A percentile compares a stretch with the other conserved stretches of the same genome.
Evolutionary conservation across 2,329 filamentous ascomycete genomes (phyloP).

Genomic region (Chrysosporium keratinophilum): DNA sequence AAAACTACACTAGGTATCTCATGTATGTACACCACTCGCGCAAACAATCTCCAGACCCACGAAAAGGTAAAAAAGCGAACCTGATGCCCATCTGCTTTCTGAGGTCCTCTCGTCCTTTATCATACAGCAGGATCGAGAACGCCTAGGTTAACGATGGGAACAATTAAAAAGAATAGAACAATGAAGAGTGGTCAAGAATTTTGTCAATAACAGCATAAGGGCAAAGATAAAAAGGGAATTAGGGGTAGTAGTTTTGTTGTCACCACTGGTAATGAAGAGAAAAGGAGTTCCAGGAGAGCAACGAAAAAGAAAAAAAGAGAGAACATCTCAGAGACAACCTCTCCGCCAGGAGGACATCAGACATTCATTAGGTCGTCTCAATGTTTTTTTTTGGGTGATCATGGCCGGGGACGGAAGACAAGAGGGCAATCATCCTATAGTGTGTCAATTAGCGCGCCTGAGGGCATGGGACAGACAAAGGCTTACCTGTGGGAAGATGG

Average conservation of each 20-base stretch:
- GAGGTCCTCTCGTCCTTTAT: neutral
- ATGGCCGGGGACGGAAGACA: slow-evolving; percentile 49
- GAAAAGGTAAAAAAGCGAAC: neutral
- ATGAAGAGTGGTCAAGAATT: neutral
- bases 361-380: slow-evolving; percentile 6
- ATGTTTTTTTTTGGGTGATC: slow-evolving; percentile 13
- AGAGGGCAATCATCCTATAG: slow-evolving; percentile 71
- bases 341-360: slow-evolving; percentile 4
- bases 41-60: neutral
- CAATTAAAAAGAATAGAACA: neutral
- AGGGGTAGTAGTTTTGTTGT: neutral
- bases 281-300: neutral
- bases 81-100: neutral
- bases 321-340: neutral
- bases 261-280: slow-evolving; percentile 1
- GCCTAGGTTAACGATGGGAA: neutral
- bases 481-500: slow-evolving; percentile 89
- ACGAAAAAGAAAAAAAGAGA: neutral
- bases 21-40: slow-evolving; percentile 1
- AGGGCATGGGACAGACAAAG: slow-evolving; percentile 11
- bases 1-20: slow-evolving; percentile 9
- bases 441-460: slow-evolving; percentile 8
- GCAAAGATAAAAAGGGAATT: neutral
- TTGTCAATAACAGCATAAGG: neutral
- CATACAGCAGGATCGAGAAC: neutral